phyloP scores from a whole-genome alignment of 306 rosid genomes.

The Vigna nakashimae region DNA sequence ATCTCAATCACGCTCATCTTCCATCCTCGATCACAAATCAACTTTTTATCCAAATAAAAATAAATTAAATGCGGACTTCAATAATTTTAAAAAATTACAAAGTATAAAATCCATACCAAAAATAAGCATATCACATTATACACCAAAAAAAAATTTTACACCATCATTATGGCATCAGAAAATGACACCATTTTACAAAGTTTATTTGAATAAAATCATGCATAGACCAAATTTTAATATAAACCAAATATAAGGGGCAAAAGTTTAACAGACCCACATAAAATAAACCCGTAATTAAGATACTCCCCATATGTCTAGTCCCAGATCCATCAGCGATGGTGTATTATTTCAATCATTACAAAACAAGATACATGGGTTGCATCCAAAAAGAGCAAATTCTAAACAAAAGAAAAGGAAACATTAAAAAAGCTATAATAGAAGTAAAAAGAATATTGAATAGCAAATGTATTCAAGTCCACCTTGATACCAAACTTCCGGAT shows the following conservation, averaged over 20 bases:
- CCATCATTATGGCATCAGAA: neutral
- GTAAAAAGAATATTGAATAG: slow-evolving; percentile 53
- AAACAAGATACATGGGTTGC: slow-evolving; percentile 38
- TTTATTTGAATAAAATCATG: neutral
- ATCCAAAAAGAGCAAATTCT: slow-evolving; percentile 44
- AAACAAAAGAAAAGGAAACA: neutral
- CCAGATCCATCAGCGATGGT: slow-evolving; percentile 32
- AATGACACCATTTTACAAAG: neutral
- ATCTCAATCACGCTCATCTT: too few species aligned
- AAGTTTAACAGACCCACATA: neutral
- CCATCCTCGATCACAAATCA: neutral
- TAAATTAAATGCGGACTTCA: neutral
- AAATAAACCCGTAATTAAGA: neutral
- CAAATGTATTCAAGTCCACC: slow-evolving; percentile 43
- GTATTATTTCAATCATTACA: slow-evolving; percentile 36
- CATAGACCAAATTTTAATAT: neutral
- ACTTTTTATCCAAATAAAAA: neutral
- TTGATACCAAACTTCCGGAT: slow-evolving; percentile 34
- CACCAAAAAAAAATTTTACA: neutral
- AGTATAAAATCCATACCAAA: neutral
- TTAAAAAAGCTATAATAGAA: slow-evolving; percentile 11
- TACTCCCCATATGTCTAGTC: slow-evolving; percentile 15
- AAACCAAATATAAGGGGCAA: neutral
- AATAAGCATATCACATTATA: neutral
- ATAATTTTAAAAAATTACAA: neutral